A percentile compares a stretch with the other conserved stretches of the same genome.
Evolutionary conservation across 78 protist species (phyloP).

Genomic region (Protostelium mycophagum): DNA sequence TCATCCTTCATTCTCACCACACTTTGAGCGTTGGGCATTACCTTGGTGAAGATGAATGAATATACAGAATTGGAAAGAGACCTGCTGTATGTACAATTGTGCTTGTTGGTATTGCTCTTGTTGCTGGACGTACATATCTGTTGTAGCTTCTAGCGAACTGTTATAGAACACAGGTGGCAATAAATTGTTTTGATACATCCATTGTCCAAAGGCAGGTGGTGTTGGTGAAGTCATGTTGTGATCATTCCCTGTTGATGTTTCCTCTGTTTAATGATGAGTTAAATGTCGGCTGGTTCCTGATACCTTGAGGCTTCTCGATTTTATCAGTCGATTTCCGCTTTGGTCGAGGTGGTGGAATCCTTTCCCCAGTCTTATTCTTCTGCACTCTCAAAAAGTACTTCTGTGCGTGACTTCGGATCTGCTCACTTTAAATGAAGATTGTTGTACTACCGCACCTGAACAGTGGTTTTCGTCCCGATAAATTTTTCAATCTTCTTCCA

Average conservation of each 20-base stretch:
- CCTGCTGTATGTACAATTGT: slow-evolving; percentile 54
- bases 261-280: background rate
- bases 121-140: slow-evolving; percentile 20
- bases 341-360: slow-evolving; percentile 67
- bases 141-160: background rate
- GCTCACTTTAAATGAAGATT: background rate
- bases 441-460: slow-evolving; percentile 12
- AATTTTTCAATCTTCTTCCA: slow-evolving; percentile 71
- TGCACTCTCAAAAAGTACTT: slow-evolving; percentile 62
- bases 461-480: slow-evolving; percentile 63
- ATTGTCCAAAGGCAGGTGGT: background rate
- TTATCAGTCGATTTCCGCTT: slow-evolving; percentile 32
- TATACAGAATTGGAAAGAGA: background rate
- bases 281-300: background rate
- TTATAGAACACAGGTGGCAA: background rate
- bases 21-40: background rate
- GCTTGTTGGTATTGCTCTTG: slow-evolving; percentile 60
- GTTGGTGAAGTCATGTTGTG: background rate
- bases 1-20: background rate
- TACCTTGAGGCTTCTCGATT: background rate
- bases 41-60: background rate
- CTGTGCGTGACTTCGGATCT: slow-evolving; percentile 76
- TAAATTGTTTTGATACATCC: background rate
- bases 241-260: background rate
- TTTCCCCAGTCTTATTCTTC: slow-evolving; percentile 60